phyloP scores from a whole-genome alignment of 192 early-diverging fungal species.

The Mortierella antarctica region DNA sequence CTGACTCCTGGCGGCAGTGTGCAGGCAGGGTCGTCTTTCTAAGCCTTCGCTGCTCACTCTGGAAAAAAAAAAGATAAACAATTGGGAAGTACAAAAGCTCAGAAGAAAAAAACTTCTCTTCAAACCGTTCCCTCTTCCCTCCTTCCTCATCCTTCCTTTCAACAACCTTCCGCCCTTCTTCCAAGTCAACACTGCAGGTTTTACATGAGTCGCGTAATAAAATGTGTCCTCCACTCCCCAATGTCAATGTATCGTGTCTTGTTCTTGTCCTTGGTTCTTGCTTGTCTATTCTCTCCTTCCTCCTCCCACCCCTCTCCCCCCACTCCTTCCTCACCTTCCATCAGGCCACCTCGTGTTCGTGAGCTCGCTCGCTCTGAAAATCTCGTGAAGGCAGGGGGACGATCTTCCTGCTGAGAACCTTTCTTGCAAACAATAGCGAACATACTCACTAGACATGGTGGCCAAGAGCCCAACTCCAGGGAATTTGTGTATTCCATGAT shows the following conservation, averaged over 20 bases:
- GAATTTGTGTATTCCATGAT: constrained; percentile 10
- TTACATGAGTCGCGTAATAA: too few relatives aligned
- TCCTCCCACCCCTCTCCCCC: neutral
- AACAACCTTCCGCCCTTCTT: neutral
- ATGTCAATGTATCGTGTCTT: neutral
- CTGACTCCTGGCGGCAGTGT: too few relatives aligned
- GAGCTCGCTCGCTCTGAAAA: constrained; percentile 39
- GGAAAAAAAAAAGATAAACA: too few relatives aligned
- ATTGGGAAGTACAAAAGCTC: too few relatives aligned
- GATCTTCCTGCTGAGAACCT: constrained; percentile 47
- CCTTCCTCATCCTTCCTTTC: neutral
- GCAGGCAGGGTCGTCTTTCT: too few relatives aligned
- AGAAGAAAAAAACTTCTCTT: too few relatives aligned
- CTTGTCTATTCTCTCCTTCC: neutral
- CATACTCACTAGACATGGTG: constrained; percentile 52
- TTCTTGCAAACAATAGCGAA: constrained; percentile 50
- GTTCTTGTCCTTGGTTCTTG: neutral
- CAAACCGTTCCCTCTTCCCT: too few relatives aligned
- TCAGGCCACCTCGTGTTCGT: constrained; percentile 50
- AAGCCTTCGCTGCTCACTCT: too few relatives aligned
- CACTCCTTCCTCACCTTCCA: neutral
- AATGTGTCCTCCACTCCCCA: neutral
- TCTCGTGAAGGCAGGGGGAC: constrained; percentile 38
- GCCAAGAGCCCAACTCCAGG: constrained; percentile 48
- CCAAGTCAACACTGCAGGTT: too few relatives aligned